Evolutionary conservation across 1,139 yeast species (phyloP).

Genomic region (Hansenula sp.): DNA sequence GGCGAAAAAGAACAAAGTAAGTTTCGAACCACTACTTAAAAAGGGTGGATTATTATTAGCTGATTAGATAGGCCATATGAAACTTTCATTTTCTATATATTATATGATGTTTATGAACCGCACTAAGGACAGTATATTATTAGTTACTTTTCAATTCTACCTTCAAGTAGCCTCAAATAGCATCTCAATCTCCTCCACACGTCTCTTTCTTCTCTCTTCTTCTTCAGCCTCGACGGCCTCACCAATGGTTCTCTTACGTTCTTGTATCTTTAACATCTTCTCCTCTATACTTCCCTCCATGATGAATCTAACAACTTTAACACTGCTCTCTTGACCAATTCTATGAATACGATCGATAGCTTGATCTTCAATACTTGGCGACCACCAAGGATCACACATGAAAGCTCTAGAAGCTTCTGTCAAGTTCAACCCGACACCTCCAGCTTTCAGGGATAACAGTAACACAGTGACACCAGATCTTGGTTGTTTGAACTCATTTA

Average conservation of each 20-base stretch:
- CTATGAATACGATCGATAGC: slow-evolving; percentile 94
- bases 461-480: slow-evolving; percentile 45
- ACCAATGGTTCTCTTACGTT: slow-evolving; percentile 79
- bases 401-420: slow-evolving; percentile 85
- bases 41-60: slow-evolving; percentile 13
- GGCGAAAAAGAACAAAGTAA: slow-evolving; percentile 13
- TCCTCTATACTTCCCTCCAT: slow-evolving; percentile 86
- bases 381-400: slow-evolving; percentile 99
- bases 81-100: too few relatives aligned
- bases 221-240: slow-evolving; percentile 82
- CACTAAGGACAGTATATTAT: neutral
- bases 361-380: slow-evolving; percentile 89
- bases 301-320: slow-evolving; percentile 75
- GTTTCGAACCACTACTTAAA: slow-evolving; percentile 11
- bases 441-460: slow-evolving; percentile 81
- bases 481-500: slow-evolving; percentile 48
- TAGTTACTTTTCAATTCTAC: neutral
- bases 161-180: slow-evolving; percentile 48
- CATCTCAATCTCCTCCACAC: slow-evolving; percentile 79
- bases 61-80: neutral
- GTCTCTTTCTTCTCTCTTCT: slow-evolving; percentile 67
- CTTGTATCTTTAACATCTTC: slow-evolving; percentile 85
- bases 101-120: too few relatives aligned
- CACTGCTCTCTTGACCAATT: slow-evolving; percentile 77
- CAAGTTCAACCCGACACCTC: slow-evolving; percentile 91